Evolutionary conservation across 139 green algal genomes (phyloP).

Genomic region (Micractinium sp.): DNA sequence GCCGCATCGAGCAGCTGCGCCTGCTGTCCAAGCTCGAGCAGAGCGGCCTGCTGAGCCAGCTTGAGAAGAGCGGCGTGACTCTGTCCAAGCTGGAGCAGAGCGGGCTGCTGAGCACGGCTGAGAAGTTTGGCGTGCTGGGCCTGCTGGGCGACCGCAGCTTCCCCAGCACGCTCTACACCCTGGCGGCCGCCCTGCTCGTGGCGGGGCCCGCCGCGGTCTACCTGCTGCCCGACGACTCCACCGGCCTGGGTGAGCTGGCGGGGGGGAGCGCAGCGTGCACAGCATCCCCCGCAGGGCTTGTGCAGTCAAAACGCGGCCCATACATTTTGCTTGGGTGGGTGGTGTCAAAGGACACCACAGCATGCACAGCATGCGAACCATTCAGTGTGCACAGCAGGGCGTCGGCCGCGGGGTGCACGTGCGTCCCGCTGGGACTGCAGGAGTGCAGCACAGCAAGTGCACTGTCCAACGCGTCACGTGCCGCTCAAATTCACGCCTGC

Average conservation of each 20-base stretch:
- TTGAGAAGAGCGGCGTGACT: slow-evolving; percentile 72
- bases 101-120: slow-evolving; percentile 75
- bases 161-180: slow-evolving; percentile 47
- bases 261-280: not conserved
- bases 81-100: slow-evolving; percentile 77
- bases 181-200: slow-evolving; percentile 51
- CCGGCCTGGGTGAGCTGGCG: slow-evolving; percentile 14
- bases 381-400: not conserved
- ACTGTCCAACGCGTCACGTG: not conserved
- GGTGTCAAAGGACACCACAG: too few relatives aligned
- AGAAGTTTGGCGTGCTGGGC: slow-evolving; percentile 62
- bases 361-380: not conserved
- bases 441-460: not conserved
- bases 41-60: slow-evolving; percentile 67
- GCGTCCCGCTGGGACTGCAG: not conserved
- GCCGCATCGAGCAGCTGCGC: slow-evolving; percentile 61
- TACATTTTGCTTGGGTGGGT: too few relatives aligned
- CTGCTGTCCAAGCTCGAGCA: slow-evolving; percentile 74
- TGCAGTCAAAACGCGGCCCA: too few relatives aligned
- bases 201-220: slow-evolving; percentile 61
- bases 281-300: too few relatives aligned
- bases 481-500: not conserved
- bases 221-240: slow-evolving; percentile 55
- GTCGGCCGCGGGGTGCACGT: too few relatives aligned
- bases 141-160: slow-evolving; percentile 61